phyloP scores from a whole-genome alignment of 108 stramenopile species.

The Skeletonema menzelii region DNA sequence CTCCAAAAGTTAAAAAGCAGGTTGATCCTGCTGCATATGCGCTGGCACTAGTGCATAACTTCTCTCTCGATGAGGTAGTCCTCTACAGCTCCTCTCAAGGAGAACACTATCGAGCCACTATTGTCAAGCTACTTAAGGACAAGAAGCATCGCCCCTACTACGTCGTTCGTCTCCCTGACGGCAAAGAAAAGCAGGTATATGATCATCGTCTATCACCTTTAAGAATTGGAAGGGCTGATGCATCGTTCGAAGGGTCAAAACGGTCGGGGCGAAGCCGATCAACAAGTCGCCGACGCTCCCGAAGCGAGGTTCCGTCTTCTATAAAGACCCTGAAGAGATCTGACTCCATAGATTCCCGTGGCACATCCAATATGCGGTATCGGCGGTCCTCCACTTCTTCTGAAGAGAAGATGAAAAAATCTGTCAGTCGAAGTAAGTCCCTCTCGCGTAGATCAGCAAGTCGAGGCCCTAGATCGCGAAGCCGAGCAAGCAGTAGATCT shows the following conservation, averaged over 20 bases:
- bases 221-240: background rate
- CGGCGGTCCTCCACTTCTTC: background rate
- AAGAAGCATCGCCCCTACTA: slow-evolving; percentile 46
- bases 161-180: slow-evolving; percentile 18
- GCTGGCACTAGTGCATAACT: slow-evolving; percentile 3
- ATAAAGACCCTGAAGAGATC: background rate
- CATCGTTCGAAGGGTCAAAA: background rate
- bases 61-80: slow-evolving; percentile 22
- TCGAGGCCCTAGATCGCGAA: background rate
- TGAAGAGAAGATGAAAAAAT: background rate
- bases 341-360: background rate
- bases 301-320: background rate
- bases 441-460: background rate
- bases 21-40: slow-evolving; percentile 9
- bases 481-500: background rate
- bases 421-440: background rate
- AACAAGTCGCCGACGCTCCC: background rate
- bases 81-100: slow-evolving; percentile 44
- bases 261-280: background rate
- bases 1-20: slow-evolving; percentile 9
- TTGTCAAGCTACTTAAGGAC: slow-evolving; percentile 34
- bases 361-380: background rate
- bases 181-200: slow-evolving; percentile 46
- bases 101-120: slow-evolving; percentile 22
- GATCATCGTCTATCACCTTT: slow-evolving; percentile 36